A percentile compares a stretch with the other conserved stretches of the same genome.
Evolutionary conservation across 805 yeast genomes (phyloP).

Genomic region (Candida montana): DNA sequence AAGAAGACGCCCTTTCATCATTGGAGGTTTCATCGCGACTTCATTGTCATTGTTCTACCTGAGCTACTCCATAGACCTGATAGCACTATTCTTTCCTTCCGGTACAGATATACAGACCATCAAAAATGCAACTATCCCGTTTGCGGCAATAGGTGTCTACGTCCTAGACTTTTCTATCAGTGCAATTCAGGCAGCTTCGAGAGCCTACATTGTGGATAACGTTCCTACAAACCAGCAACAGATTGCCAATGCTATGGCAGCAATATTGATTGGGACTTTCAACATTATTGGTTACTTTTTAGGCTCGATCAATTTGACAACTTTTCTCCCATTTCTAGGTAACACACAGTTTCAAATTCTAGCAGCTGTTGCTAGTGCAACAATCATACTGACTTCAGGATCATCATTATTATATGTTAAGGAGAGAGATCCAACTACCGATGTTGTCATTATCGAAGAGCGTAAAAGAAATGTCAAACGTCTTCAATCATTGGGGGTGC

Average conservation of each 20-base stretch:
- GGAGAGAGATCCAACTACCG: slow-evolving; percentile 46
- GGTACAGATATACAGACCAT: slow-evolving; percentile 20
- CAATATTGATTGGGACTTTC: slow-evolving; percentile 55
- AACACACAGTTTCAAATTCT: slow-evolving; percentile 47
- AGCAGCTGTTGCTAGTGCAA: slow-evolving; percentile 35
- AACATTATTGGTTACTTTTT: slow-evolving; percentile 53
- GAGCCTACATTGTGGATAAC: slow-evolving; percentile 59
- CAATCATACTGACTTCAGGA: slow-evolving; percentile 36
- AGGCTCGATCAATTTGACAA: slow-evolving; percentile 42
- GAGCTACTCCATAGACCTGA: slow-evolving; percentile 40
- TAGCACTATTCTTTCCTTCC: slow-evolving; percentile 27
- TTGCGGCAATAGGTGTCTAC: slow-evolving; percentile 51
- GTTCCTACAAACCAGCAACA: slow-evolving; percentile 54
- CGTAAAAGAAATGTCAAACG: slow-evolving; percentile 29
- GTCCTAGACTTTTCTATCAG: slow-evolving; percentile 52
- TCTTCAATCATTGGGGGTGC: slow-evolving; percentile 32
- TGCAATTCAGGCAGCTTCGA: slow-evolving; percentile 53
- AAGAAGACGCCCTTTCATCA: slow-evolving; percentile 50
- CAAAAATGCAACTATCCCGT: slow-evolving; percentile 34
- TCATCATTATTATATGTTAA: slow-evolving; percentile 27
- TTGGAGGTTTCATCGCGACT: slow-evolving; percentile 49
- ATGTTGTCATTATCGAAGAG: slow-evolving; percentile 34
- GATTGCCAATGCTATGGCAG: slow-evolving; percentile 61
- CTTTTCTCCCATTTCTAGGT: slow-evolving; percentile 35
- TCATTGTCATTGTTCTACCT: slow-evolving; percentile 38